phyloP scores from a whole-genome alignment of 768 basidiomycete species.

The Paxillus ammoniavirescens region DNA sequence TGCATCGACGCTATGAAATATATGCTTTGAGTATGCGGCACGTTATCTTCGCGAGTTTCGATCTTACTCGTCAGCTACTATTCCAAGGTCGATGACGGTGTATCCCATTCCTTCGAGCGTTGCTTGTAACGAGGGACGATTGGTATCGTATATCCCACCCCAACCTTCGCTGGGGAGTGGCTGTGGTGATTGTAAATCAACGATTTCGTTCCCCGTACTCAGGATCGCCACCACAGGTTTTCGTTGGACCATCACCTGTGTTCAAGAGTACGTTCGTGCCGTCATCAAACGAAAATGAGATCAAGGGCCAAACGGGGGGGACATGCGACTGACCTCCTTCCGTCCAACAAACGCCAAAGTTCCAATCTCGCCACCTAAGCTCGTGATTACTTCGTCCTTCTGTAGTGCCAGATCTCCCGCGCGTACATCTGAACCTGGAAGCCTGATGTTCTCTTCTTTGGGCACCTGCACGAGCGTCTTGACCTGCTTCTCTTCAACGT shows the following conservation, averaged over 20 bases:
- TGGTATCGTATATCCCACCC: conserved; percentile 84
- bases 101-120: conserved; percentile 73
- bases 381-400: conserved; percentile 57
- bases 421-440: conserved; percentile 70
- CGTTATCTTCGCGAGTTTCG: not conserved
- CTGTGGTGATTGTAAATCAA: conserved; percentile 54
- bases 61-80: conserved; percentile 69
- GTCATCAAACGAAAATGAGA: not conserved
- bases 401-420: conserved; percentile 66
- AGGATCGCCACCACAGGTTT: conserved; percentile 79
- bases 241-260: conserved; percentile 63
- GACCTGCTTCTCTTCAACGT: conserved; percentile 70
- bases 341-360: conserved; percentile 78
- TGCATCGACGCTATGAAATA: conserved; percentile 43
- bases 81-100: conserved; percentile 75
- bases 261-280: not conserved
- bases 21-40: not conserved
- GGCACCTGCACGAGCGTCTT: conserved; percentile 63
- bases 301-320: not conserved
- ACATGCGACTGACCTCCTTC: conserved; percentile 48
- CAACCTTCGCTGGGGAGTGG: conserved; percentile 41
- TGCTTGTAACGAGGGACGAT: conserved; percentile 74
- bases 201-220: conserved; percentile 84
- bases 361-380: conserved; percentile 80
- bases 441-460: conserved; percentile 68